These are phyloP conservation scores for Ogataea philodendri DNA, from an alignment of 805 yeast genomes.

Conservation along the genomic window DNA sequence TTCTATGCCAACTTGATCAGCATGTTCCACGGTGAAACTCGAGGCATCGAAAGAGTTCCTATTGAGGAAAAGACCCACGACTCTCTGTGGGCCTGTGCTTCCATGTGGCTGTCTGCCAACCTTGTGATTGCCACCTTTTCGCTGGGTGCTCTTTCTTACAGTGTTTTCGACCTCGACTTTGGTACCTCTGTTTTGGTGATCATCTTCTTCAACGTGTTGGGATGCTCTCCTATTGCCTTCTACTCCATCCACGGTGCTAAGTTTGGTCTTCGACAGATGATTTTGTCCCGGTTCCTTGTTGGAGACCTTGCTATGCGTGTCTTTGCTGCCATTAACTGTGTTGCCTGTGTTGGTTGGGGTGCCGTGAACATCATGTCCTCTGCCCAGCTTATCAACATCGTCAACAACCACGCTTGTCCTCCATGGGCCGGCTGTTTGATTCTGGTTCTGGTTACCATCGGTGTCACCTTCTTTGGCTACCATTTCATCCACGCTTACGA, in stretches of 20 bases:
- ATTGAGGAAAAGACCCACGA: slow-evolving; percentile 74
- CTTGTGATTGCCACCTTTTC: slow-evolving; percentile 81
- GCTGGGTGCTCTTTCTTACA: slow-evolving; percentile 65
- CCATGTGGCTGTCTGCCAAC: slow-evolving; percentile 92
- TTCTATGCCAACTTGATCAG: slow-evolving; percentile 27
- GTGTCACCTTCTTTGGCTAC: slow-evolving; percentile 83
- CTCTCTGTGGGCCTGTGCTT: slow-evolving; percentile 65
- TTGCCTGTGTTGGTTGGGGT: slow-evolving; percentile 95
- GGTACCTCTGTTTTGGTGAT: slow-evolving; percentile 68
- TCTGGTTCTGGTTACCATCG: slow-evolving; percentile 61
- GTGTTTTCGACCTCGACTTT: slow-evolving; percentile 66
- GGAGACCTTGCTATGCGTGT: slow-evolving; percentile 77
- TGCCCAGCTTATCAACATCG: slow-evolving; percentile 77
- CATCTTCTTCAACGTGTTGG: slow-evolving; percentile 70
- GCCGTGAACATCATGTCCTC: slow-evolving; percentile 88
- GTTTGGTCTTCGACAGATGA: slow-evolving; percentile 86
- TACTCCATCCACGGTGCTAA: slow-evolving; percentile 81
- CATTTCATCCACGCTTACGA: slow-evolving; percentile 77
- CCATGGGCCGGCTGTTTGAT: slow-evolving; percentile 90
- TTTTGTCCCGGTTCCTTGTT: slow-evolving; percentile 69
- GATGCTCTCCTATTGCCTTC: slow-evolving; percentile 77
- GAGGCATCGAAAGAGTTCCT: slow-evolving; percentile 79
- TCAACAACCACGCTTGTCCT: slow-evolving; percentile 66
- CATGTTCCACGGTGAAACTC: slow-evolving; percentile 48
- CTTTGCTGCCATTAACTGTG: slow-evolving; percentile 70